These are phyloP conservation scores for Lenzites betulinus DNA, from an alignment of 768 basidiomycete species.

Conservation along the genomic window DNA sequence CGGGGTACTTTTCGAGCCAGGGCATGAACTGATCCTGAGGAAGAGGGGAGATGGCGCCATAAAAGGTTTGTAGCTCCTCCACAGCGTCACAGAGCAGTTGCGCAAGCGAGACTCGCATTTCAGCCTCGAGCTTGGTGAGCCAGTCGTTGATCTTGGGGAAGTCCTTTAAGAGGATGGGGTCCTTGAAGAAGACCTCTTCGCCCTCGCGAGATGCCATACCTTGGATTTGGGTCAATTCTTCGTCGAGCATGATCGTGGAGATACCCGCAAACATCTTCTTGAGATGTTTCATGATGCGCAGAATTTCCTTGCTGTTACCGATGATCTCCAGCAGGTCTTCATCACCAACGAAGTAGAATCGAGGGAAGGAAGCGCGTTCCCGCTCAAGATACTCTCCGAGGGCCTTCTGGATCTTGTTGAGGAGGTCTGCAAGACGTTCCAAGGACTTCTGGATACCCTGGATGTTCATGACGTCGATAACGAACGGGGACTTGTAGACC, in stretches of 20 bases:
- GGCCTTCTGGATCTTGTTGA: constrained; percentile 99
- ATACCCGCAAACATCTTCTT: constrained; percentile 99
- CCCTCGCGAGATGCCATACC: constrained; percentile 97
- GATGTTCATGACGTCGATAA: constrained; percentile 96
- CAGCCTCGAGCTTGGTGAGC: constrained; percentile 87
- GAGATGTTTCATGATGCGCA: constrained; percentile 97
- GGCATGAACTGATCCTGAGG: constrained; percentile 67
- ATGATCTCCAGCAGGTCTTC: constrained; percentile 99
- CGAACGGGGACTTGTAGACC: constrained; percentile 98
- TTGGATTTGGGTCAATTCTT: constrained; percentile 83
- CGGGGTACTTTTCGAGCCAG: constrained; percentile 95
- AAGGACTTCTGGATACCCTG: constrained; percentile 95
- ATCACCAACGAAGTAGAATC: constrained; percentile 99
- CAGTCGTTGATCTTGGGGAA: constrained; percentile 99
- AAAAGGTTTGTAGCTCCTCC: constrained; percentile 77
- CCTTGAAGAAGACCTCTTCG: constrained; percentile 85
- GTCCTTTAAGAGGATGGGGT: constrained; percentile 86
- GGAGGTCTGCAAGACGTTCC: constrained; percentile 92
- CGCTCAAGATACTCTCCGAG: constrained; percentile 98
- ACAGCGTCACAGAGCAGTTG: constrained; percentile 80
- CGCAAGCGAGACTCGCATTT: constrained; percentile 92
- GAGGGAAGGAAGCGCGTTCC: constrained; percentile 96
- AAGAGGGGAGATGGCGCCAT: constrained; percentile 64
- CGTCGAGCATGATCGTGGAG: constrained; percentile 84
- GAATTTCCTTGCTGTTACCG: constrained; percentile 98